Base-by-base conservation (phyloP, 352 stramenopile genomes). In the Phytophthora cajani region DNA sequence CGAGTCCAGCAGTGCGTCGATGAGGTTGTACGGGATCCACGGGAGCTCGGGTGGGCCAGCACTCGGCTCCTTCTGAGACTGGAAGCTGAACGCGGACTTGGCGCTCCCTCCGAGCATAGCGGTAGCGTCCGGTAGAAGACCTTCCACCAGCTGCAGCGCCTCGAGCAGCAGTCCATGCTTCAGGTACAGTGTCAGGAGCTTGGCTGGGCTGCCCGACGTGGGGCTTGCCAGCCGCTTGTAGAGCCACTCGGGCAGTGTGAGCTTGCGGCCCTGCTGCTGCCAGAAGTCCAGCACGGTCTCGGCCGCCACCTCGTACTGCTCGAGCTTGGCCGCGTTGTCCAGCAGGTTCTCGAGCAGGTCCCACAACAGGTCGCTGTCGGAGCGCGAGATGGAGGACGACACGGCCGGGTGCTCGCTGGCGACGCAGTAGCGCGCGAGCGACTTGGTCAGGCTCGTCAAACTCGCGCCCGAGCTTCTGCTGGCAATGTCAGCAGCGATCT, bases 11-110 rank as follows among this genome's bases (percentile, higher is more conserved):
- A 92, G 62, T 10, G 61, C 71, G 53, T 94, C 87, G 19, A 94
- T 76, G 2, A 92, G 66, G 44, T 82, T 90, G 72, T 89, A 92
- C 2, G 86, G 85, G 30, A 94, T 79, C 81, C 81, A 94, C 11
- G 84, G 80, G 9, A 90, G 62, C n/a, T 72, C 65, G 0, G 63
- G 64, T 23, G 46, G 56, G 10, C 67, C 64, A 14, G 71, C 21
- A 5, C 61, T 71, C 11, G 57, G 23, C 23, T 72, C 58, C 30
- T 61, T 79, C 21, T 78, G 74, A 54, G 84, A 73, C 25, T 78
- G 74, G 64, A 89, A 85, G 2, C 52, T 67, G 50, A 67, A 67
- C 1, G 16, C 33, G 5, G 54, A 64, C 47, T 64, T 68, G 12
- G 50, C 61, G 9, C 25, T 67, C 23, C 51, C 50, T 56, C 46